Percentiles rank a stretch among this genome's conserved stretches.
phyloP scores from a whole-genome alignment of 73 alveolate species.

The Paramecium pentaurelia region DNA sequence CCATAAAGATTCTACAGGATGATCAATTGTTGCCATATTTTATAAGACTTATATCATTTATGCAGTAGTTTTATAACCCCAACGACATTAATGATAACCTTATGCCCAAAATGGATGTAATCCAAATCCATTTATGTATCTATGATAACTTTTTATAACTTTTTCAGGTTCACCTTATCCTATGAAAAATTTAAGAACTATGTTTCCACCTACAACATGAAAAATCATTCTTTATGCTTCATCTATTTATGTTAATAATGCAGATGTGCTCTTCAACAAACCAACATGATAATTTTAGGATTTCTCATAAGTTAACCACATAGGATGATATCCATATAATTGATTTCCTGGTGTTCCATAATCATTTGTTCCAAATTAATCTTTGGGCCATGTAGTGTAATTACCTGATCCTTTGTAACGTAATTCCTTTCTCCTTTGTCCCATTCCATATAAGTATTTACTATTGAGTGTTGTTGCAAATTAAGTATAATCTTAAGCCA shows the following conservation, averaged over 20 bases:
- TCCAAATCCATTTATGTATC: slow-evolving; percentile 64
- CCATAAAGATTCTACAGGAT: slow-evolving; percentile 81
- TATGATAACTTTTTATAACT: slow-evolving; percentile 39
- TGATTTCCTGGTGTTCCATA: slow-evolving; percentile 39
- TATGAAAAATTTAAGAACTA: slow-evolving; percentile 38
- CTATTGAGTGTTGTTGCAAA: neutral
- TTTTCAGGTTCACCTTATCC: slow-evolving; percentile 55
- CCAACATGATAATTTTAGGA: slow-evolving; percentile 1
- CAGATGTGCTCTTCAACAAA: slow-evolving; percentile 38
- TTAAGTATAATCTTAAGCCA: neutral
- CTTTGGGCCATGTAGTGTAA: slow-evolving; percentile 60
- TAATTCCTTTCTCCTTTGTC: slow-evolving; percentile 52
- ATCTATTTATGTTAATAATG: slow-evolving; percentile 8
- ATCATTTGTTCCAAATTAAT: slow-evolving; percentile 26
- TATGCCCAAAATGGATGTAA: slow-evolving; percentile 83
- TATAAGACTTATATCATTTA: slow-evolving; percentile 70
- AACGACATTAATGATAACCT: slow-evolving; percentile 90
- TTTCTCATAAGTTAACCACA: slow-evolving; percentile 49
- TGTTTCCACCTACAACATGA: slow-evolving; percentile 59
- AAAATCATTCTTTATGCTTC: slow-evolving; percentile 41
- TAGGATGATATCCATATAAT: slow-evolving; percentile 58
- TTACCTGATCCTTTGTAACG: slow-evolving; percentile 45
- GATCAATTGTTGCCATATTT: slow-evolving; percentile 60
- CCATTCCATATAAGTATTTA: slow-evolving; percentile 17
- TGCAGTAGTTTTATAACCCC: slow-evolving; percentile 80